Evolutionary conservation across 2,329 filamentous ascomycete genomes (phyloP).

Genomic region (Pyrenophora seminiperda): DNA sequence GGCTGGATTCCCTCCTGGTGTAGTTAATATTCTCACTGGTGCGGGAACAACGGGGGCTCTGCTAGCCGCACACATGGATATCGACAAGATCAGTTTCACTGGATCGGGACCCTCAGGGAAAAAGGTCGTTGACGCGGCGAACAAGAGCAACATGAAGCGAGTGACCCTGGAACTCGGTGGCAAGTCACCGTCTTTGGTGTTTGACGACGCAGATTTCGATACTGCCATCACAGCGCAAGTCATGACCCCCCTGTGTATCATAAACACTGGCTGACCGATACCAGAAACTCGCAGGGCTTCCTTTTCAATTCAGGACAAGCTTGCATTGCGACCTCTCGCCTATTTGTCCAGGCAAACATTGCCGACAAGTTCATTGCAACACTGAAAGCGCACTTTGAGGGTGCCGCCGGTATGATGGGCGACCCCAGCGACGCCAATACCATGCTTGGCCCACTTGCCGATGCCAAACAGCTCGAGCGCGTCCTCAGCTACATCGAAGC

Average conservation of each 20-base stretch:
- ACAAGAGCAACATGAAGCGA: constrained; percentile 51
- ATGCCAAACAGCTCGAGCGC: constrained; percentile 36
- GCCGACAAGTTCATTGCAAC: constrained; percentile 34
- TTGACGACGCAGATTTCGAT: constrained; percentile 55
- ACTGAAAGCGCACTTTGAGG: constrained; percentile 36
- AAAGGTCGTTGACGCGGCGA: constrained; percentile 46
- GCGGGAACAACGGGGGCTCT: constrained; percentile 42
- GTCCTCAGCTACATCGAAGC: constrained; percentile 30
- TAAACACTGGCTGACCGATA: too few species aligned
- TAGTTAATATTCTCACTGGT: constrained; percentile 46
- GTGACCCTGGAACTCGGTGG: constrained; percentile 55
- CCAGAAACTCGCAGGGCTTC: constrained; percentile 36
- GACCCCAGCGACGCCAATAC: constrained; percentile 24
- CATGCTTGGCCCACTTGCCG: constrained; percentile 35
- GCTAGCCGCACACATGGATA: constrained; percentile 49
- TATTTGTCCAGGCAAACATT: constrained; percentile 46
- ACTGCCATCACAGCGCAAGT: constrained; percentile 35
- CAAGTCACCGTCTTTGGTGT: constrained; percentile 54
- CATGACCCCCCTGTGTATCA: too few species aligned
- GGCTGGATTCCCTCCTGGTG: constrained; percentile 47
- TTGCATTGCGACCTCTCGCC: constrained; percentile 62
- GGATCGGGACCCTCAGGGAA: constrained; percentile 47
- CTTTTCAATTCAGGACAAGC: constrained; percentile 61
- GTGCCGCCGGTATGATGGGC: constrained; percentile 21
- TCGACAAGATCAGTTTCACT: constrained; percentile 52